Percentiles rank a stretch among this genome's conserved stretches.
Conservation (phyloP, 2,329 filamentous ascomycete genomes). For the Aspergillus luchuensis region DNA sequence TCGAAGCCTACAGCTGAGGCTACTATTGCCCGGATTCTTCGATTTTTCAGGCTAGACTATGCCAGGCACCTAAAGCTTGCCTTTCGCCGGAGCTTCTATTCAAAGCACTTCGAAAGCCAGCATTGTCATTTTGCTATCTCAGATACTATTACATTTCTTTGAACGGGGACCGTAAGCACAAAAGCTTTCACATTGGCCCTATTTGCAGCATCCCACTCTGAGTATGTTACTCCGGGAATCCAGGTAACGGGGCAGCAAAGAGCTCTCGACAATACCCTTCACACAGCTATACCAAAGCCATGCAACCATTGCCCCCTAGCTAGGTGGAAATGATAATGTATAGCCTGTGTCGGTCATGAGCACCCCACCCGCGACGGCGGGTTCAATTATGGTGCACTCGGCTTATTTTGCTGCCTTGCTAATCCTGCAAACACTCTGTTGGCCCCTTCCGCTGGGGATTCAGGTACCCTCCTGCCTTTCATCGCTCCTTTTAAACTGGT, state of each 20-base stretch:
- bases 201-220: not conserved
- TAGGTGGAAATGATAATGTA: not conserved
- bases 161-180: slow-evolving; percentile 5
- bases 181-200: not conserved
- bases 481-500: not conserved
- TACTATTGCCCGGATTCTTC: not conserved
- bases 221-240: not conserved
- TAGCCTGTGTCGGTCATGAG: not conserved
- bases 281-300: not conserved
- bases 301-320: not conserved
- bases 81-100: not conserved
- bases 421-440: not conserved
- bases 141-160: not conserved
- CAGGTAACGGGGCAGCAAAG: not conserved
- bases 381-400: not conserved
- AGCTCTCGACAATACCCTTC: not conserved
- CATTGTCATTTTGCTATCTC: slow-evolving; percentile 5
- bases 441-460: not conserved
- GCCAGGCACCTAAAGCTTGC: not conserved
- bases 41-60: not conserved
- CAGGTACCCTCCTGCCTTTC: not conserved
- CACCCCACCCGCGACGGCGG: not conserved
- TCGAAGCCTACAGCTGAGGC: not conserved
- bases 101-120: slow-evolving; percentile 2
- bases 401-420: not conserved